Conservation (phyloP, 176 grass and related monocot genomes). For the Cymbopogon citratus region DNA sequence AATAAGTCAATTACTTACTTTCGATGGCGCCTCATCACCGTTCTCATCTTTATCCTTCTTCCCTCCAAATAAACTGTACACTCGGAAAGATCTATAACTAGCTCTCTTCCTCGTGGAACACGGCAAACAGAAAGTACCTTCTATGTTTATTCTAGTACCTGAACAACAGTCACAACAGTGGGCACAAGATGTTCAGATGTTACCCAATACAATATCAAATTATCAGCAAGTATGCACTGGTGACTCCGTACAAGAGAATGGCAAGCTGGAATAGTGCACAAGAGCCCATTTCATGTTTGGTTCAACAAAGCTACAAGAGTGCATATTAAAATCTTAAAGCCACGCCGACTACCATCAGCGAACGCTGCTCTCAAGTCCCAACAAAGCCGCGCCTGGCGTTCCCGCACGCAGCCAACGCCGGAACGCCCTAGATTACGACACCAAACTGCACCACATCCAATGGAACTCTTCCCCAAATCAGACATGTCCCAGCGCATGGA, state of each 20-base stretch:
- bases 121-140: conserved; percentile 42
- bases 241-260: neutral
- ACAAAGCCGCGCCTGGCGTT: neutral
- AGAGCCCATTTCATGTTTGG: neutral
- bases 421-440: neutral
- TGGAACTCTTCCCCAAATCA: neutral
- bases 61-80: conserved; percentile 95
- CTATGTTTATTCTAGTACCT: conserved; percentile 50
- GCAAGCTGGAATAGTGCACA: neutral
- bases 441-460: neutral
- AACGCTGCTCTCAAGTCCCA: neutral
- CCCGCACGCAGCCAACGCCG: neutral
- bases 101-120: conserved; percentile 40
- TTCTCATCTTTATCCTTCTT: conserved; percentile 89
- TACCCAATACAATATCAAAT: neutral
- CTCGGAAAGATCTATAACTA: conserved; percentile 51
- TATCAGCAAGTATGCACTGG: neutral
- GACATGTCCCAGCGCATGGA: neutral
- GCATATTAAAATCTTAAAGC: neutral
- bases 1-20: conserved; percentile 44
- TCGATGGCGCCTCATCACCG: conserved; percentile 67
- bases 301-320: neutral
- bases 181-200: neutral
- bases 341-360: neutral
- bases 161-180: conserved; percentile 27